Evolutionary conservation across 2,329 filamentous ascomycete species (phyloP).

Genomic region (Aureobasidium namibiae): DNA sequence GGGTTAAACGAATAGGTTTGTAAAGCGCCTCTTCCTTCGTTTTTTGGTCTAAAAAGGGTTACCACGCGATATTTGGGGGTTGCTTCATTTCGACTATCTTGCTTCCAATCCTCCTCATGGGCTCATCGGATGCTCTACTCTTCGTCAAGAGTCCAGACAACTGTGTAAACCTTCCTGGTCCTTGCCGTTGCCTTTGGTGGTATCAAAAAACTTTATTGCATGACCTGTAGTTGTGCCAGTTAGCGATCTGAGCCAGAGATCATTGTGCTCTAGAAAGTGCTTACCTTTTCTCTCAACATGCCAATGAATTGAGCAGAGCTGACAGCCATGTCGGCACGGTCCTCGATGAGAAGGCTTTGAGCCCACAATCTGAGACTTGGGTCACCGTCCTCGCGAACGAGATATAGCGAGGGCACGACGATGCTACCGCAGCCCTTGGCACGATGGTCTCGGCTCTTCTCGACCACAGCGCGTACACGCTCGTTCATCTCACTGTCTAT

Average conservation of each 20-base stretch:
- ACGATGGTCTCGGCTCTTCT: conserved; percentile 85
- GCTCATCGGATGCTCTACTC: neutral
- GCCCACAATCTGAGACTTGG: conserved; percentile 94
- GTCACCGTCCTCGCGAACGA: conserved; percentile 92
- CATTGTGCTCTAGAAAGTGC: neutral
- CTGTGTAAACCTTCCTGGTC: neutral
- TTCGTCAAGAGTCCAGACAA: conserved; percentile 2
- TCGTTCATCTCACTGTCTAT: conserved; percentile 96
- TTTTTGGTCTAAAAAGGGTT: neutral
- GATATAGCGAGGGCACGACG: conserved; percentile 82
- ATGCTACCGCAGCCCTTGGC: conserved; percentile 87
- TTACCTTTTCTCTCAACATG: conserved; percentile 85
- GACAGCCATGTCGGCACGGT: conserved; percentile 86
- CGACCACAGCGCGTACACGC: conserved; percentile 77
- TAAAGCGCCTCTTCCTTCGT: neutral
- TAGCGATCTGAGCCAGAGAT: neutral
- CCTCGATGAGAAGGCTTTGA: conserved; percentile 89
- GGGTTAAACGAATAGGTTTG: neutral
- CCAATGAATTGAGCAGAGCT: conserved; percentile 93
- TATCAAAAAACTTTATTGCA: conserved; percentile 5
- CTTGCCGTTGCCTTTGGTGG: neutral
- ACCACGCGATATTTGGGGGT: neutral
- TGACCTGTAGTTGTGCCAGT: neutral
- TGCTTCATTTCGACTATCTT: neutral
- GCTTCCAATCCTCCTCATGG: neutral